A percentile compares a stretch with the other conserved stretches of the same genome.
Conservation (phyloP, 1,284 basidiomycete species). For the Cryptococcus sp. region DNA sequence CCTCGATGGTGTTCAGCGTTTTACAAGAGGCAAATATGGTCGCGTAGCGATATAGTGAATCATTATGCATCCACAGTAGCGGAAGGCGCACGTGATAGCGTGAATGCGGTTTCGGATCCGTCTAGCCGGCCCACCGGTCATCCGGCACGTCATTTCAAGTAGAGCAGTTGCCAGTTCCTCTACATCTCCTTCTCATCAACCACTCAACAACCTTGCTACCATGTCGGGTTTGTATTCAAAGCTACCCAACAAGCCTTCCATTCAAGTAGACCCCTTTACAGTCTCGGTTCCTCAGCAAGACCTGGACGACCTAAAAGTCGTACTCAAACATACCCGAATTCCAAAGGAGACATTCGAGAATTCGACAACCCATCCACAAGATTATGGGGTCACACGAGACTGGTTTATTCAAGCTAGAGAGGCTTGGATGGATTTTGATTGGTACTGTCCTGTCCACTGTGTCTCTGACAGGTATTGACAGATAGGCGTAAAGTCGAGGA, state of each 20-base stretch:
- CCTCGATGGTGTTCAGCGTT: too few species aligned
- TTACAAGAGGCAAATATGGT: too few species aligned
- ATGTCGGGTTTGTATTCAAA: conserved; percentile 7
- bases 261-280: conserved; percentile 28
- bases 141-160: too few species aligned
- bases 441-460: conserved; percentile 8
- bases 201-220: neutral
- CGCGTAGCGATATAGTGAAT: too few species aligned
- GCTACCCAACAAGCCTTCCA: conserved; percentile 23
- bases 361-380: neutral
- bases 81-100: too few species aligned
- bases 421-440: conserved; percentile 23
- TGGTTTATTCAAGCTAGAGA: conserved; percentile 18
- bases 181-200: too few species aligned
- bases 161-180: too few species aligned
- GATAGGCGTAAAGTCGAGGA: conserved; percentile 21
- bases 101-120: too few species aligned
- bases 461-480: neutral
- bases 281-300: conserved; percentile 24
- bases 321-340: conserved; percentile 18
- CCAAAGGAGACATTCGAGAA: conserved; percentile 38
- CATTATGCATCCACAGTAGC: too few species aligned
- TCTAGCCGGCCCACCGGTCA: too few species aligned
- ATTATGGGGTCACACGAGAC: conserved; percentile 20
- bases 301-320: conserved; percentile 30